phyloP scores from a whole-genome alignment of 768 basidiomycete species.

The Suillus fuscotomentosus region DNA sequence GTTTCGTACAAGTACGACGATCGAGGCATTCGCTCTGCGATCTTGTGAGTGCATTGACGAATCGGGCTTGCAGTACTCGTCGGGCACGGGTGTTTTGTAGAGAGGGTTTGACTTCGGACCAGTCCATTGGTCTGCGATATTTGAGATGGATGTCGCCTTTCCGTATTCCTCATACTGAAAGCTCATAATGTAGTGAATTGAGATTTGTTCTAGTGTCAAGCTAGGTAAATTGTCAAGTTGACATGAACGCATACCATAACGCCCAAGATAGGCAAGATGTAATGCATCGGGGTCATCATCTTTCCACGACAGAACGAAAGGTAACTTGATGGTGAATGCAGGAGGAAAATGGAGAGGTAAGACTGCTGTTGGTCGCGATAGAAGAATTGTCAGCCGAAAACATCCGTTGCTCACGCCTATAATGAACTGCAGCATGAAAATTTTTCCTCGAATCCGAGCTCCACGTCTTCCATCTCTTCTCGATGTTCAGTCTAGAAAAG shows the following conservation, averaged over 20 bases:
- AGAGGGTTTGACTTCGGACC: slow-evolving; percentile 34
- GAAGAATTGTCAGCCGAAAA: background rate
- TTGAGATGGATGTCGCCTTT: slow-evolving; percentile 39
- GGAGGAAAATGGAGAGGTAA: background rate
- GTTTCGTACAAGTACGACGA: slow-evolving; percentile 79
- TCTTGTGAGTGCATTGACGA: slow-evolving; percentile 37
- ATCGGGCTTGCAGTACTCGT: slow-evolving; percentile 50
- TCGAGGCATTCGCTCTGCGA: slow-evolving; percentile 79
- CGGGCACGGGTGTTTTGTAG: slow-evolving; percentile 56
- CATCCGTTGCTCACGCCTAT: background rate
- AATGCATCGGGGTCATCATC: slow-evolving; percentile 64
- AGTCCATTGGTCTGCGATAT: slow-evolving; percentile 24
- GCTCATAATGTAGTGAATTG: slow-evolving; percentile 41
- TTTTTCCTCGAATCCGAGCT: background rate
- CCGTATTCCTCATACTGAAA: slow-evolving; percentile 42
- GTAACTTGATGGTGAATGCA: slow-evolving; percentile 1
- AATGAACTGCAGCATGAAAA: background rate
- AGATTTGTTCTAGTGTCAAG: slow-evolving; percentile 24
- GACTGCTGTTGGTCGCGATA: background rate
- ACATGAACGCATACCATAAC: slow-evolving; percentile 41
- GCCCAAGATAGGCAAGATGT: slow-evolving; percentile 46
- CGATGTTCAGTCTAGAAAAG: background rate
- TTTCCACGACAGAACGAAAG: slow-evolving; percentile 15
- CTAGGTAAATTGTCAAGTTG: slow-evolving; percentile 11
- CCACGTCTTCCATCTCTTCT: background rate